A percentile compares a stretch with the other conserved stretches of the same genome.
Evolutionary conservation across 164 flowering plant species (phyloP).

Genomic region (Berberis thunbergii): DNA sequence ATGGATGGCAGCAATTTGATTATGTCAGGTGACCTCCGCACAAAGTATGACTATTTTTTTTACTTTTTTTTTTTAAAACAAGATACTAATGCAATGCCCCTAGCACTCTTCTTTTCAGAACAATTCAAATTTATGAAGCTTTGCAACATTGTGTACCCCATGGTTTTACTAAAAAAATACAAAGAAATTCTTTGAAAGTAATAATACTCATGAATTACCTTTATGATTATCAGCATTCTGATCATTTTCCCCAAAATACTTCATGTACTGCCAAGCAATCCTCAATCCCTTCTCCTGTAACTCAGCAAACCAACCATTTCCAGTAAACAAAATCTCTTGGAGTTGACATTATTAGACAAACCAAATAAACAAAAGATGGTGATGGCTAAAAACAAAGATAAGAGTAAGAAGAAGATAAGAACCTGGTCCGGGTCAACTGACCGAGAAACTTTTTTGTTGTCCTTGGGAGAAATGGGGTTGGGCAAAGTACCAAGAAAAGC

Average conservation of each 20-base stretch:
- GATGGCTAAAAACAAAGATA: not conserved
- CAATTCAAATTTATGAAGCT: too few relatives aligned
- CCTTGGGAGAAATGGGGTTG: conserved; percentile 46
- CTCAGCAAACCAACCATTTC: not conserved
- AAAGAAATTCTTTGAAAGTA: too few relatives aligned
- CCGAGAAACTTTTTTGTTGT: conserved; percentile 46
- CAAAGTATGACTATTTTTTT: too few relatives aligned
- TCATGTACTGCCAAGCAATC: conserved; percentile 98
- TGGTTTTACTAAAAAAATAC: not conserved
- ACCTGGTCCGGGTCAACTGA: conserved; percentile 49
- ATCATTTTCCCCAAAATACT: conserved; percentile 64
- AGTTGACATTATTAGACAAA: not conserved
- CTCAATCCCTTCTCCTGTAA: conserved; percentile 73
- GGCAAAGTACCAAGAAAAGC: conserved; percentile 93
- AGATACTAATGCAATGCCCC: too few relatives aligned
- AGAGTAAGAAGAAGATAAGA: not conserved
- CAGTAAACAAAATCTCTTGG: not conserved
- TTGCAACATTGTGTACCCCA: too few relatives aligned
- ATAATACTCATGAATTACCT: conserved; percentile 21
- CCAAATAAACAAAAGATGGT: not conserved
- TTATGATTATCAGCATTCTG: conserved; percentile 23
- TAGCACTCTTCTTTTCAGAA: too few relatives aligned
- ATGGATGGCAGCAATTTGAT: too few relatives aligned
- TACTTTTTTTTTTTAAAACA: too few relatives aligned
- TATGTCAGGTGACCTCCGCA: too few relatives aligned